A percentile compares a stretch with the other conserved stretches of the same genome.
Evolutionary conservation across 306 rosid genomes (phyloP).

Genomic region (Fragaria ananassa): DNA sequence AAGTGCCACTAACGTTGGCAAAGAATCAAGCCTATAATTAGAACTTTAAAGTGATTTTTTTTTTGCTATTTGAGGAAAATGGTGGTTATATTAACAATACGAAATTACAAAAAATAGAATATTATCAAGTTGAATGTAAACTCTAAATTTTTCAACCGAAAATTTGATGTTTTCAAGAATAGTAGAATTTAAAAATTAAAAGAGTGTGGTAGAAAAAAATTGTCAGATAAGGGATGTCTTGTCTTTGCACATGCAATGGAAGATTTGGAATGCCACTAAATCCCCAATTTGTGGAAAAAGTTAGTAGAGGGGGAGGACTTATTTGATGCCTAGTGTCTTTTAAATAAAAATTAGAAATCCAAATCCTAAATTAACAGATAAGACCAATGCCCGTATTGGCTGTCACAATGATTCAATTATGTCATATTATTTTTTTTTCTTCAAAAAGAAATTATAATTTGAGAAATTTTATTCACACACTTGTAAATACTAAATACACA

Average conservation of each 20-base stretch:
- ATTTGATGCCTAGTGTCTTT: neutral
- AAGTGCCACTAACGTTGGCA: neutral
- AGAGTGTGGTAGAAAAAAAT: neutral
- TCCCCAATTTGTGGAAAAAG: slow-evolving; percentile 5
- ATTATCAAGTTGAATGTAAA: no score
- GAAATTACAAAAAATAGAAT: no score
- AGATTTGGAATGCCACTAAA: neutral
- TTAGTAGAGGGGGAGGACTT: neutral
- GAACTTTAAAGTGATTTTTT: neutral
- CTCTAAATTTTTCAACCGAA: no score
- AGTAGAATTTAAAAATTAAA: neutral
- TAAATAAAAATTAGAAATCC: neutral
- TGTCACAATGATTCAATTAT: slow-evolving; percentile 3
- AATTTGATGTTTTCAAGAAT: no score
- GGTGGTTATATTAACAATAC: neutral
- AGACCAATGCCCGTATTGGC: neutral
- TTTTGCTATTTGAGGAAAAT: neutral
- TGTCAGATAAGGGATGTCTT: neutral
- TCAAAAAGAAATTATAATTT: neutral
- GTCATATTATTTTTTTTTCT: neutral
- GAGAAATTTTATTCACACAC: no score
- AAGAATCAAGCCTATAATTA: neutral
- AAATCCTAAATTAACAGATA: neutral
- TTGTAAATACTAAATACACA: no score
- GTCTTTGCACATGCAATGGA: slow-evolving; percentile 7